Base-by-base conservation (phyloP, 139 green algal genomes). In the Pedinophyceae sp. region DNA sequence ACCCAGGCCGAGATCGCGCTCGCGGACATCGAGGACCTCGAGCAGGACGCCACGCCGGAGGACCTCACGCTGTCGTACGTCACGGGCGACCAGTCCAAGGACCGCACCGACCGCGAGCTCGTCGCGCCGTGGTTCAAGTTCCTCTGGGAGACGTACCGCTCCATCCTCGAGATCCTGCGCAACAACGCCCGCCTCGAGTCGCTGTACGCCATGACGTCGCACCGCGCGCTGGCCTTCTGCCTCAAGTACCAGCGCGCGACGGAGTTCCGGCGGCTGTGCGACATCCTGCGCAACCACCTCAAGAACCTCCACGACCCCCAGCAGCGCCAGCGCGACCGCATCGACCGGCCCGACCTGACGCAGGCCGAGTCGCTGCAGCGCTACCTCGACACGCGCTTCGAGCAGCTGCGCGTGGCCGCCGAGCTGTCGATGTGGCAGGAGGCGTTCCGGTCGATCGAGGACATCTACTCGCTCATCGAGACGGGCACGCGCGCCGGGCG, bases 111-210 rank as follows among this genome's bases (percentile, higher is more conserved):
- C 63, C 72, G 91, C 20, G 88, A 96, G 77, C 64, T 93, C 49
- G 90, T 98, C 15, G 97, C 92, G 6, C 92, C 92, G 22, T 99
- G 92, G 91, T 98, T 99, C 79, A 93, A 94, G 65, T 97, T 99
- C 62, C 72, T 98, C 62, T 99, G 92, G 92, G 92, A 99, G 74
- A 84, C 81, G 6, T 95, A 99, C 77, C 73, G 89, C 52, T 93
- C 71, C 39, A 72, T 88, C 41, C 76, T 99, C 56, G 92, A 99
- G 64, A 92, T 97, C 48, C 75, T 99, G 70, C 79, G 86, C 52
- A 97, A 94, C 77, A 97, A 98, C 73, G 83, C 77, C 50, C 88
- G 93, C 60, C 81, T 98, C 52, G 89, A 98, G 72, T 57, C 73
- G 10, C 79, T 99, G 52, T 98, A 96, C 64, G 82, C 85, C 22